These are phyloP conservation scores for Coniella vitis DNA, from an alignment of 2,329 filamentous ascomycete genomes.

Conservation along the genomic window DNA sequence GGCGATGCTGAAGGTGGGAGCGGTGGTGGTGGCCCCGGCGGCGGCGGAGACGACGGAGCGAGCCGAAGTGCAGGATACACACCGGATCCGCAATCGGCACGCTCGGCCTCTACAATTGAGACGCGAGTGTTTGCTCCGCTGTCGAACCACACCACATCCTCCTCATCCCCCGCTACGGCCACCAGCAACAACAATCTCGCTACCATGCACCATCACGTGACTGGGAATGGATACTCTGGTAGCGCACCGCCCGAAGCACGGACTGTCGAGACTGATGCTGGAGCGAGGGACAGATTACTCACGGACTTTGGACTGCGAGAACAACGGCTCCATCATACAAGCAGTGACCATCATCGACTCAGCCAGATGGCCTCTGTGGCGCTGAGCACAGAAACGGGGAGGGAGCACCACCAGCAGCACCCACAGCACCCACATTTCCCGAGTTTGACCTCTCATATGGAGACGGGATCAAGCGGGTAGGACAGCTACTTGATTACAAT, in stretches of 20 bases:
- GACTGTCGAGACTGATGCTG: neutral
- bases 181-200: no score
- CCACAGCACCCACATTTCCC: neutral
- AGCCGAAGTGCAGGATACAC: slow-evolving; percentile 17
- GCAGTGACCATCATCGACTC: slow-evolving; percentile 10
- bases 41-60: slow-evolving; percentile 23
- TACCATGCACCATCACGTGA: neutral
- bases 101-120: neutral
- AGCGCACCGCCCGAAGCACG: neutral
- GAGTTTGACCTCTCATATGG: no score
- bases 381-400: slow-evolving; percentile 6
- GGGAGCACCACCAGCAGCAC: neutral
- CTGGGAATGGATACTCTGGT: neutral
- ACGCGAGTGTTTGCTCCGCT: slow-evolving; percentile 5
- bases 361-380: slow-evolving; percentile 14
- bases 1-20: neutral
- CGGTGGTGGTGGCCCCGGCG: slow-evolving; percentile 19
- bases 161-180: no score
- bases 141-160: neutral
- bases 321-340: slow-evolving; percentile 2
- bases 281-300: neutral
- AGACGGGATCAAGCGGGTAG: no score
- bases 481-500: no score
- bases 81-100: slow-evolving; percentile 8
- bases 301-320: slow-evolving; percentile 8